Percentiles rank a stretch among this genome's conserved stretches.
These are phyloP conservation scores for Clavaria fumosa DNA, from an alignment of 768 basidiomycete species.

Conservation along the genomic window DNA sequence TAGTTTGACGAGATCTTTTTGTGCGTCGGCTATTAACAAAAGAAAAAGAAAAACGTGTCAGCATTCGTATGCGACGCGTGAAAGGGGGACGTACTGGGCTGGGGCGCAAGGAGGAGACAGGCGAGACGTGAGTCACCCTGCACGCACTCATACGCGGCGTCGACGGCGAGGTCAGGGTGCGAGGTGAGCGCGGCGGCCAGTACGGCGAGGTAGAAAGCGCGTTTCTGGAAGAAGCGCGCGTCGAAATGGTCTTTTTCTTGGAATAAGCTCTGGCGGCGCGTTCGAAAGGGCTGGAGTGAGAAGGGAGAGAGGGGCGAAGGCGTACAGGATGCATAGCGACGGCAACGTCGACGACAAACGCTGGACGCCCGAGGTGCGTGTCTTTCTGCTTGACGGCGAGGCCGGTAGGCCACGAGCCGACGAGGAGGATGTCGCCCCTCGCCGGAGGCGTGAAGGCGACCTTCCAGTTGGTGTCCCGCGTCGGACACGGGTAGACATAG, in stretches of 20 bases:
- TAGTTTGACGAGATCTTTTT: conserved; percentile 47
- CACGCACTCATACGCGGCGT: conserved; percentile 44
- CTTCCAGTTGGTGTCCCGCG: conserved; percentile 78
- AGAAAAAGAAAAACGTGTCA: too few relatives aligned
- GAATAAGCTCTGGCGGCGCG: conserved; percentile 71
- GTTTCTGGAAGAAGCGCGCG: conserved; percentile 82
- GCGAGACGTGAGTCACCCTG: conserved; percentile 50
- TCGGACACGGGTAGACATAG: conserved; percentile 52
- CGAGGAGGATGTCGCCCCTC: conserved; percentile 59
- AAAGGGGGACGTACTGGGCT: too few relatives aligned
- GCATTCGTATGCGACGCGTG: too few relatives aligned
- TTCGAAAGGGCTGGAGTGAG: too few relatives aligned
- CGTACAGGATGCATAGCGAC: conserved; percentile 78
- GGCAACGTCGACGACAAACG: conserved; percentile 64
- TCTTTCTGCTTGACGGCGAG: conserved; percentile 60
- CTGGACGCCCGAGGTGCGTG: too few relatives aligned
- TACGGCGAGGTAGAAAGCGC: conserved; percentile 76
- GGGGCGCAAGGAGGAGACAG: conserved; percentile 46
- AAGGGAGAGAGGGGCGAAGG: conserved; percentile 9
- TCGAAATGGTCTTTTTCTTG: conserved; percentile 93
- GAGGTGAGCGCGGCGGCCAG: conserved; percentile 43
- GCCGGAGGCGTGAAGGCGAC: conserved; percentile 68
- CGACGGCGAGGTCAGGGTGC: conserved; percentile 33
- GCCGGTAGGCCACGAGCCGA: conserved; percentile 80
- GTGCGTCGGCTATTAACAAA: conserved; percentile 32